phyloP scores from a whole-genome alignment of 306 rosid species.

The Quercus dentata region DNA sequence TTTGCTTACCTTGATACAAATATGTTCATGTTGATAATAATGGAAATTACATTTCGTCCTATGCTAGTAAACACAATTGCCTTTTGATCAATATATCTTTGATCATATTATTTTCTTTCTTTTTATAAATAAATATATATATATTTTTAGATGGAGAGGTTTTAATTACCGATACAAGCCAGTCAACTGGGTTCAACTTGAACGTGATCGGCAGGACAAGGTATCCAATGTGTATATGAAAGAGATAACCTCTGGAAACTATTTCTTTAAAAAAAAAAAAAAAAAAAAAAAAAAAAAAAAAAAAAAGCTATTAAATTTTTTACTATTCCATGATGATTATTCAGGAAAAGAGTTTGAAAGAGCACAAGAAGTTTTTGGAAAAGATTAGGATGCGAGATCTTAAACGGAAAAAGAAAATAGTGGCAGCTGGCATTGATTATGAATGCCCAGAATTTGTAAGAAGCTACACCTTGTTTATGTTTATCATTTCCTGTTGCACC shows the following conservation, averaged over 20 bases:
- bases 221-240: conserved; percentile 25
- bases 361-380: conserved; percentile 60
- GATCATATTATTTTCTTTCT: neutral
- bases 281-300: neutral
- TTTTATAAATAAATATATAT: neutral
- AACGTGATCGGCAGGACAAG: conserved; percentile 61
- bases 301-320: neutral
- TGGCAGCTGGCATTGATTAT: conserved; percentile 80
- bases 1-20: neutral
- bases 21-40: neutral
- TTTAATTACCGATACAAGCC: conserved; percentile 53
- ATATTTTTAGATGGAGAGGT: conserved; percentile 62
- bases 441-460: conserved; percentile 89
- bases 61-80: neutral
- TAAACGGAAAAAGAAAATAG: conserved; percentile 59
- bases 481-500: neutral
- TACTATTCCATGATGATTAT: conserved; percentile 8
- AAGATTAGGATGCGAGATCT: conserved; percentile 55
- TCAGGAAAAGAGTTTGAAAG: conserved; percentile 77
- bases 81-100: neutral
- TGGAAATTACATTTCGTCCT: neutral
- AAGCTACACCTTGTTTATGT: neutral
- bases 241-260: neutral
- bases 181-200: conserved; percentile 50
- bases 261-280: neutral